Evolutionary conservation across 306 rosid species (phyloP).

Genomic region (Potentilla sterilis): DNA sequence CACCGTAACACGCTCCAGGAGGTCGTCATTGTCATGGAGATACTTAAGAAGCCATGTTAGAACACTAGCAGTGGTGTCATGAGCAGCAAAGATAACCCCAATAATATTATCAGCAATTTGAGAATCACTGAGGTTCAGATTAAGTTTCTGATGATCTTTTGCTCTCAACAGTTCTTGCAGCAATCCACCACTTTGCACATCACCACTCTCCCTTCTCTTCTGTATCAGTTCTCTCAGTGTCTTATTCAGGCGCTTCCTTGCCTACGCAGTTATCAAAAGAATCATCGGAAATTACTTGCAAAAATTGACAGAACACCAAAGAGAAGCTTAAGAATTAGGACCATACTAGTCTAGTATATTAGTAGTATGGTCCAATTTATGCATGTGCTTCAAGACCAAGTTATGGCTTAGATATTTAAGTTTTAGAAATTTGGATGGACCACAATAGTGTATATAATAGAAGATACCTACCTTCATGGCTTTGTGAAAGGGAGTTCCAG

Average conservation of each 20-base stretch:
- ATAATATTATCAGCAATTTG: conserved; percentile 84
- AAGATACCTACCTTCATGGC: conserved; percentile 59
- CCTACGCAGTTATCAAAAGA: conserved; percentile 32
- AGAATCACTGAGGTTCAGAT: conserved; percentile 45
- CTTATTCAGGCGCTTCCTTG: conserved; percentile 71
- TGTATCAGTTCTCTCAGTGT: conserved; percentile 50
- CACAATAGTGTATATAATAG: background rate
- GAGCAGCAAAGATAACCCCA: conserved; percentile 95
- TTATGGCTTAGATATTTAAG: background rate
- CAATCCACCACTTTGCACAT: conserved; percentile 49
- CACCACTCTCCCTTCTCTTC: conserved; percentile 46
- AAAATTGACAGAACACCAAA: background rate
- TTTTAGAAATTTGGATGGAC: background rate
- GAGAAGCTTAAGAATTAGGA: background rate
- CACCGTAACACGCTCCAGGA: conserved; percentile 65
- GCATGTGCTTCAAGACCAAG: background rate
- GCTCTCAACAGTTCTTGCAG: conserved; percentile 50
- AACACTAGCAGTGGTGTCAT: conserved; percentile 86
- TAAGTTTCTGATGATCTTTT: conserved; percentile 11
- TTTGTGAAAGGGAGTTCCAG: conserved; percentile 65
- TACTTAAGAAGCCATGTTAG: conserved; percentile 82
- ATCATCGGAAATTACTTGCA: background rate
- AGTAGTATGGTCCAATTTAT: conserved; percentile 2
- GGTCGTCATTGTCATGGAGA: conserved; percentile 55
- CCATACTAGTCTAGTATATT: background rate